Base-by-base conservation (phyloP, 805 yeast genomes). In the Metschnikowia koreensis region DNA sequence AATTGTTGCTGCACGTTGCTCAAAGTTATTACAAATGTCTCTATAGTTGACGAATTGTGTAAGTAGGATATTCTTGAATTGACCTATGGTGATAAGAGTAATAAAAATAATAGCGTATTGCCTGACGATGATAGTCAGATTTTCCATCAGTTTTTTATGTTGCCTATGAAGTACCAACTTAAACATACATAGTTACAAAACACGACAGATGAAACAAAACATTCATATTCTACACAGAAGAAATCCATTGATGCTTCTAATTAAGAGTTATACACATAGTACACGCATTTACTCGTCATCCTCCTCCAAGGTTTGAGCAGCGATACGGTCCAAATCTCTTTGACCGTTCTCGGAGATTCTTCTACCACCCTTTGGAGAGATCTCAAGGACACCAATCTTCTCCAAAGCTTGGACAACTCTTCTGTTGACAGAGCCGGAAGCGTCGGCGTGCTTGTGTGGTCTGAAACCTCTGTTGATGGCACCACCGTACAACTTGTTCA, bases 281-380 rank as follows among this genome's bases (percentile, higher is more conserved):
- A 41, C 48, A 53, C 51, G 54, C 55, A 54, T 50, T 56, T 58
- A 56, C 58, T 74, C 73, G 60, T 88, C 96, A 72, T 88, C 94
- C 74, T 84, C 85, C 82, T 91, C 96, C 78, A 89, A 84, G 76
- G 97, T 90, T 83, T 91, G 97, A 77, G 96, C 97, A 75, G 98
- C 98, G 79, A 93, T 93, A 87, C 99, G 97, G 84, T 94, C 99
- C 83, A 94, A 88, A 83, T 94, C 99, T 89, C 99, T 92, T 84
- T 93, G 98, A 77, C 99, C 99, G 81, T 91, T 89, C 77, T 90
- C 97, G 62, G 97, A 87, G 86, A 94, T 90, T 81, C 92, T 90
- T 87, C 99, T 94, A 80, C 99, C 99, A 77, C 97, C 97, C 81
- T 89, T 90, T 80, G 91, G 89, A 75, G 96, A 85, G 76, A 87